Percentiles rank a stretch among this genome's conserved stretches.
Conservation (phyloP, 1,284 basidiomycete species). For the Somion occarium region DNA sequence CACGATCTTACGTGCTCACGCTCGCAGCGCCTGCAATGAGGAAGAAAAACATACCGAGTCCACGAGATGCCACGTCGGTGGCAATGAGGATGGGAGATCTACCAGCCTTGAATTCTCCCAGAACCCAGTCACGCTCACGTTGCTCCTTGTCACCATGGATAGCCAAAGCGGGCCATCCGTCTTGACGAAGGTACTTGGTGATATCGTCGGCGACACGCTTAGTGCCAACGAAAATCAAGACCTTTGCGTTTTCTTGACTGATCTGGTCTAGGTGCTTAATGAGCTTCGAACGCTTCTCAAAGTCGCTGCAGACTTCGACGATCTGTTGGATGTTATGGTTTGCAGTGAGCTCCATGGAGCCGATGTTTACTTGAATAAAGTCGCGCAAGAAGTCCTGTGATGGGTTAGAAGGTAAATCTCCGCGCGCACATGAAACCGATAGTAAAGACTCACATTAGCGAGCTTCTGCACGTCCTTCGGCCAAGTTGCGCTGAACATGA, state of each 20-base stretch:
- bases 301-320: conserved; percentile 96
- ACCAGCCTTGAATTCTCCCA: conserved; percentile 97
- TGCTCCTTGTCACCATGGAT: conserved; percentile 99
- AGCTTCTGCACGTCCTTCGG: conserved; percentile 99
- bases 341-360: conserved; percentile 96
- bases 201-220: conserved; percentile 98
- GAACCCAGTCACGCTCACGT: conserved; percentile 99
- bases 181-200: conserved; percentile 94
- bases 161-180: conserved; percentile 98
- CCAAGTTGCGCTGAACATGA: conserved; percentile 99
- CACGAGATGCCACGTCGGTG: conserved; percentile 97
- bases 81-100: conserved; percentile 97
- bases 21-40: conserved; percentile 30
- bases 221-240: conserved; percentile 97
- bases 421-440: too few species aligned
- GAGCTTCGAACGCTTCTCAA: conserved; percentile 94
- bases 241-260: conserved; percentile 95
- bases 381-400: conserved; percentile 89
- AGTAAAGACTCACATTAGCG: conserved; percentile 65
- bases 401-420: conserved; percentile 3
- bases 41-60: conserved; percentile 86
- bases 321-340: conserved; percentile 98
- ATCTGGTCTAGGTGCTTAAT: conserved; percentile 98
- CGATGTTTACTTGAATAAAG: conserved; percentile 98
- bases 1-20: conserved; percentile 22